These are phyloP conservation scores for Daldinia grandis DNA, from an alignment of 495 filamentous ascomycete genomes.

Conservation along the genomic window DNA sequence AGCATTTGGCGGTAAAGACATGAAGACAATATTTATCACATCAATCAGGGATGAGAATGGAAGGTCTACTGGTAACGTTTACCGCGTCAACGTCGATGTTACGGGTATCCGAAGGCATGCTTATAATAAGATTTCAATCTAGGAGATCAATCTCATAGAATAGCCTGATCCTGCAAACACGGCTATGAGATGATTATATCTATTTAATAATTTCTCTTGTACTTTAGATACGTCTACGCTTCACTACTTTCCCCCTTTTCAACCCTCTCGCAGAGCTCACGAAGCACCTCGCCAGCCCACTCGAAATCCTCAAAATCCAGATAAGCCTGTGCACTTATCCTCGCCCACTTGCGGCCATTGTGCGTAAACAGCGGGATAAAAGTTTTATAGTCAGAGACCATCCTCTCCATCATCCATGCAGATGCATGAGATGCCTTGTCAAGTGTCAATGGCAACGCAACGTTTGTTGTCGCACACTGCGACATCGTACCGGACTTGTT, in stretches of 20 bases:
- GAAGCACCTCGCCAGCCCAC: slow-evolving; percentile 68
- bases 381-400: slow-evolving; percentile 70
- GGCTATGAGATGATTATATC: too few relatives aligned
- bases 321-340: slow-evolving; percentile 83
- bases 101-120: background rate
- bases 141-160: too few relatives aligned
- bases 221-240: background rate
- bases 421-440: slow-evolving; percentile 50
- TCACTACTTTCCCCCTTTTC: slow-evolving; percentile 59
- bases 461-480: slow-evolving; percentile 68
- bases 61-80: background rate
- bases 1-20: background rate
- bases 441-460: slow-evolving; percentile 71
- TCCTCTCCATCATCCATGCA: slow-evolving; percentile 64
- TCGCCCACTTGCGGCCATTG: slow-evolving; percentile 67
- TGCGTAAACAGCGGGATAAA: slow-evolving; percentile 73
- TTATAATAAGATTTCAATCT: background rate
- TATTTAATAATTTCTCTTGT: too few relatives aligned
- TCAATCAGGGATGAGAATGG: background rate
- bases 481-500: slow-evolving; percentile 58
- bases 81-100: background rate
- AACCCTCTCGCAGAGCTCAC: slow-evolving; percentile 68
- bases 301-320: slow-evolving; percentile 80
- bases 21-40: background rate
- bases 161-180: too few relatives aligned